Evolutionary conservation across 371 early-diverging fungal species (phyloP).

Genomic region (Mortierella sp.): DNA sequence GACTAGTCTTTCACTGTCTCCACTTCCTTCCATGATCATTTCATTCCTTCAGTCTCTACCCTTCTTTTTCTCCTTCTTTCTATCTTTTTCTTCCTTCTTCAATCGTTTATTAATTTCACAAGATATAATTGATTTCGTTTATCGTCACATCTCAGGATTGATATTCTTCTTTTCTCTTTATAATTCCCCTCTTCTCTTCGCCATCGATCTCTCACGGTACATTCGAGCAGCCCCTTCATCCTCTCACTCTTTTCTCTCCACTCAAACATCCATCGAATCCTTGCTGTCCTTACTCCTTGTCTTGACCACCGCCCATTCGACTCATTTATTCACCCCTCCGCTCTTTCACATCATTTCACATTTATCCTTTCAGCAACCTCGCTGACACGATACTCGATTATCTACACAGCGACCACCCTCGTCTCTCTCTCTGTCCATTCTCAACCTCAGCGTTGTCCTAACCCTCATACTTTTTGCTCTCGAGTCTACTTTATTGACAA

Average conservation of each 20-base stretch:
- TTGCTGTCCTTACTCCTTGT: not conserved
- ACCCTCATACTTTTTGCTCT: not conserved
- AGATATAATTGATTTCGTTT: not conserved
- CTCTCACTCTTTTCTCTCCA: not conserved
- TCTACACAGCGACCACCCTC: not conserved
- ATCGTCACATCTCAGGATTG: not conserved
- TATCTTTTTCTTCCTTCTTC: not conserved
- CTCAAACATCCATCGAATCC: not conserved
- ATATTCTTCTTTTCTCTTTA: not conserved
- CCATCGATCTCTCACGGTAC: not conserved
- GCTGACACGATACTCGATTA: not conserved
- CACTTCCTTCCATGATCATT: not conserved
- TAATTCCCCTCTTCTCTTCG: not conserved
- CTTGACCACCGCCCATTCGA: too few species aligned
- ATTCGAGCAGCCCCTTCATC: not conserved
- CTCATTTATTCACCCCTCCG: not conserved
- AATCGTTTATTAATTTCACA: not conserved
- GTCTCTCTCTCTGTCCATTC: not conserved
- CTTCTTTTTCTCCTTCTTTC: not conserved
- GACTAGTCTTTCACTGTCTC: not conserved
- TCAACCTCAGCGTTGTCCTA: not conserved
- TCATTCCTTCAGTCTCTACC: not conserved
- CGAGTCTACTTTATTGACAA: not conserved
- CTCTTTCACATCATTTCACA: not conserved
- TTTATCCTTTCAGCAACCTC: not conserved